These are phyloP conservation scores for Apium graveolens DNA, from an alignment of 129 eudicot genomes.

Conservation along the genomic window DNA sequence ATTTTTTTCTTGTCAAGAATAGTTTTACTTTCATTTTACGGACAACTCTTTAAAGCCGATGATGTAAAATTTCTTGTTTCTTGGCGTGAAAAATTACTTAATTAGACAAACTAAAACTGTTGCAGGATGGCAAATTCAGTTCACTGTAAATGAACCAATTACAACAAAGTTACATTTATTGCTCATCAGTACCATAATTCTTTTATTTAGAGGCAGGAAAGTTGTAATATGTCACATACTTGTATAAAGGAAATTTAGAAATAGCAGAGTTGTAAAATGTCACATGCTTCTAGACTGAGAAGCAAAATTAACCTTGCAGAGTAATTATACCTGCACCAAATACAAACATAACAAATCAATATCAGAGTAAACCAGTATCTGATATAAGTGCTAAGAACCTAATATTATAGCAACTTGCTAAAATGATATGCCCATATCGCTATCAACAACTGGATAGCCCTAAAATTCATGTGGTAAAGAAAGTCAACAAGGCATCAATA, in stretches of 20 bases:
- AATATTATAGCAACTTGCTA: neutral
- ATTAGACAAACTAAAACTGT: neutral
- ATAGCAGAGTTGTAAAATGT: neutral
- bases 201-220: too few species aligned
- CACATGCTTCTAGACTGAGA: too few species aligned
- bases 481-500: neutral
- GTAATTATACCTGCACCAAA: conserved; percentile 44
- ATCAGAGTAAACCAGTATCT: neutral
- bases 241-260: too few species aligned
- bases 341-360: neutral
- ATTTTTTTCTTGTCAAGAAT: too few species aligned
- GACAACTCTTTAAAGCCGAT: too few species aligned
- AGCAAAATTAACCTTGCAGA: conserved; percentile 36
- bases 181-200: neutral
- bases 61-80: neutral
- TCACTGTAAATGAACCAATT: neutral
- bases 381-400: neutral
- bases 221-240: too few species aligned
- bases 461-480: neutral
- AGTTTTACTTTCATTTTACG: too few species aligned
- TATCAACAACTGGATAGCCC: neutral
- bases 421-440: neutral
- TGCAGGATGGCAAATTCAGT: neutral
- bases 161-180: neutral
- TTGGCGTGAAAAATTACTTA: too few species aligned